These are phyloP conservation scores for Lactarius sanguifluus DNA, from an alignment of 768 basidiomycete species.

Conservation along the genomic window DNA sequence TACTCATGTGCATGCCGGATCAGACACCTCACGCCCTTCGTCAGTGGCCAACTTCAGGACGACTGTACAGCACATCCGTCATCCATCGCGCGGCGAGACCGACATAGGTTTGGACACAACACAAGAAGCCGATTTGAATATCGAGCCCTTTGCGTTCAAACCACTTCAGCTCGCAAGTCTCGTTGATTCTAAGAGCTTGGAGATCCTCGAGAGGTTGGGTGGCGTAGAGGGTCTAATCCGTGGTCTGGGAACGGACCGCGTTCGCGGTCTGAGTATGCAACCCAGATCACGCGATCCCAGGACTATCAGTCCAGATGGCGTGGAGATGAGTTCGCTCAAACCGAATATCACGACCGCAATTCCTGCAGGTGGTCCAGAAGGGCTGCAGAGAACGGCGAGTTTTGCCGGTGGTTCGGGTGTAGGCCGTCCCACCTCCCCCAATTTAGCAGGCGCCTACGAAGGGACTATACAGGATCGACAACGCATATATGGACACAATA, in stretches of 20 bases:
- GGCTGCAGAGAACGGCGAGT: too few species aligned
- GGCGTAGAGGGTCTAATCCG: conserved; percentile 64
- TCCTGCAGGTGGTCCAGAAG: too few species aligned
- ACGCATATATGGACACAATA: conserved; percentile 54
- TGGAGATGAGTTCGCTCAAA: too few species aligned
- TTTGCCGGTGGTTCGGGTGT: background rate
- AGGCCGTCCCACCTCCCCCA: background rate
- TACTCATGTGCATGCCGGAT: conserved; percentile 42
- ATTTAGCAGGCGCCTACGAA: background rate
- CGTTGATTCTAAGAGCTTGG: conserved; percentile 84
- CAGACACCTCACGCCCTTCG: conserved; percentile 33
- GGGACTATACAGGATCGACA: conserved; percentile 44
- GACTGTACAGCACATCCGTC: conserved; percentile 7
- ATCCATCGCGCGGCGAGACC: conserved; percentile 1
- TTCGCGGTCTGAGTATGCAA: conserved; percentile 43
- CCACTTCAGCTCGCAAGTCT: conserved; percentile 73
- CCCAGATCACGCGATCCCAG: background rate
- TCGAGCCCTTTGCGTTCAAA: conserved; percentile 69
- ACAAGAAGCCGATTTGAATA: conserved; percentile 42
- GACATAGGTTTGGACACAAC: too few species aligned
- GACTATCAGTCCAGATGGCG: too few species aligned
- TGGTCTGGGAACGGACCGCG: conserved; percentile 69
- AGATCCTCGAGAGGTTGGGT: conserved; percentile 68
- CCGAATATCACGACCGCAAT: too few species aligned
- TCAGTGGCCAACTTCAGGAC: conserved; percentile 30